These are phyloP conservation scores for Xylariaceae sp. DNA, from an alignment of 2,329 filamentous ascomycete species.

Conservation along the genomic window DNA sequence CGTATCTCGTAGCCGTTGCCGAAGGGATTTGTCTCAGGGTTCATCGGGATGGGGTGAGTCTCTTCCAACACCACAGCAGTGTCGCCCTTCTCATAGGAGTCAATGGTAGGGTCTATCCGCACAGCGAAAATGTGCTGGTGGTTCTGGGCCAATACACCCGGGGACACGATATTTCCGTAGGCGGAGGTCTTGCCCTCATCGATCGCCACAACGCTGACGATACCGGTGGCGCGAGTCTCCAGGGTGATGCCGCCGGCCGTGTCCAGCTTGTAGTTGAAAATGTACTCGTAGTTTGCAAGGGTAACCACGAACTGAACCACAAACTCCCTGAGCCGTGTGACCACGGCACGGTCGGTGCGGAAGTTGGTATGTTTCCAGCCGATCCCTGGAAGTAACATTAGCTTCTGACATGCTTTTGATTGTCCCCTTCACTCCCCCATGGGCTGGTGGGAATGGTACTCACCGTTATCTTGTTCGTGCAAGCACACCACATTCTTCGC, in stretches of 20 bases:
- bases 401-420: not conserved
- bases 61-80: conserved; percentile 30
- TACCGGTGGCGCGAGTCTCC: conserved; percentile 61
- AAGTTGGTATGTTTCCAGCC: conserved; percentile 68
- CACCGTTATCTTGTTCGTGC: conserved; percentile 61
- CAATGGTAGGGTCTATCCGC: conserved; percentile 57
- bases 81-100: conserved; percentile 30
- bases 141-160: conserved; percentile 58
- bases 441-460: not conserved
- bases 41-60: conserved; percentile 30
- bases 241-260: conserved; percentile 56
- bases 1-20: conserved; percentile 56
- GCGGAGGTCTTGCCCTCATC: conserved; percentile 47
- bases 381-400: conserved; percentile 39
- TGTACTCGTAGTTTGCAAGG: conserved; percentile 66
- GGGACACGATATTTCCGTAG: conserved; percentile 59
- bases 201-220: conserved; percentile 59
- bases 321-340: conserved; percentile 56
- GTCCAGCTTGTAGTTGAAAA: conserved; percentile 60
- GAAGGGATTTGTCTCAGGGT: conserved; percentile 51
- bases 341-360: conserved; percentile 55
- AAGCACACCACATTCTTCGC: conserved; percentile 60
- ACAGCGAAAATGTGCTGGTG: conserved; percentile 65
- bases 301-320: conserved; percentile 65
- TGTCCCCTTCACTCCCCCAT: too few relatives aligned